Evolutionary conservation across 352 stramenopile species (phyloP).

Genomic region (Peronospora belbahrii): DNA sequence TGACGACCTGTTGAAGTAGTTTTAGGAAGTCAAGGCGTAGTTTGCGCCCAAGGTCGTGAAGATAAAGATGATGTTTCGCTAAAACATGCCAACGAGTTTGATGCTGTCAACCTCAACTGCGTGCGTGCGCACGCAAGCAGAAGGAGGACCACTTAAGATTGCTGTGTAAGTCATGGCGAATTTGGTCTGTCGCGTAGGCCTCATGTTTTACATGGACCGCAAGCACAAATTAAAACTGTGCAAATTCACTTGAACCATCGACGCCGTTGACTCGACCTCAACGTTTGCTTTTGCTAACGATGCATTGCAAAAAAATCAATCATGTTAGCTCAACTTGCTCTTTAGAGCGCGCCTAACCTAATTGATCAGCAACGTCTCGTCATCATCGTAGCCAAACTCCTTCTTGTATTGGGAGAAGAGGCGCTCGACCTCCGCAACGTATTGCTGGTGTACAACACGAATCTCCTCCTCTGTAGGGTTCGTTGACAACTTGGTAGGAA

Average conservation of each 20-base stretch:
- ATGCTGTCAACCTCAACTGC: conserved; percentile 43
- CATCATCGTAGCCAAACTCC: conserved; percentile 62
- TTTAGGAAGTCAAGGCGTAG: conserved; percentile 67
- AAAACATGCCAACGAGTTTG: conserved; percentile 63
- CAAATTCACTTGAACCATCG: conserved; percentile 54
- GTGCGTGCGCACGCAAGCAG: conserved; percentile 40
- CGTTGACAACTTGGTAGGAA: conserved; percentile 39
- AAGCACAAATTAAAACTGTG: conserved; percentile 65
- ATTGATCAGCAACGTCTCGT: conserved; percentile 62
- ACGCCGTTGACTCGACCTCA: conserved; percentile 14
- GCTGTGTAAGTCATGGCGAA: conserved; percentile 55
- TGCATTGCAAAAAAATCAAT: conserved; percentile 3
- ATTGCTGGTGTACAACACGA: conserved; percentile 39
- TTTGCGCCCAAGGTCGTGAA: conserved; percentile 56
- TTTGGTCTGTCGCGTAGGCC: conserved; percentile 56
- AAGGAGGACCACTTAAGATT: conserved; percentile 43
- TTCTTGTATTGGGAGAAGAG: conserved; percentile 68
- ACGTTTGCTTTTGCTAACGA: not conserved
- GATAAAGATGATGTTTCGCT: conserved; percentile 67
- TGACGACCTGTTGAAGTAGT: conserved; percentile 61
- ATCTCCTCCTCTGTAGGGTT: conserved; percentile 64
- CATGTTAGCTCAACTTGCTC: not conserved
- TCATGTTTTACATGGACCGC: conserved; percentile 71
- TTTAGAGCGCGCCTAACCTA: conserved; percentile 15
- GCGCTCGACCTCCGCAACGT: conserved; percentile 52